Conservation (phyloP, 2,329 filamentous ascomycete genomes). For the Dactylellina parvicollis region DNA sequence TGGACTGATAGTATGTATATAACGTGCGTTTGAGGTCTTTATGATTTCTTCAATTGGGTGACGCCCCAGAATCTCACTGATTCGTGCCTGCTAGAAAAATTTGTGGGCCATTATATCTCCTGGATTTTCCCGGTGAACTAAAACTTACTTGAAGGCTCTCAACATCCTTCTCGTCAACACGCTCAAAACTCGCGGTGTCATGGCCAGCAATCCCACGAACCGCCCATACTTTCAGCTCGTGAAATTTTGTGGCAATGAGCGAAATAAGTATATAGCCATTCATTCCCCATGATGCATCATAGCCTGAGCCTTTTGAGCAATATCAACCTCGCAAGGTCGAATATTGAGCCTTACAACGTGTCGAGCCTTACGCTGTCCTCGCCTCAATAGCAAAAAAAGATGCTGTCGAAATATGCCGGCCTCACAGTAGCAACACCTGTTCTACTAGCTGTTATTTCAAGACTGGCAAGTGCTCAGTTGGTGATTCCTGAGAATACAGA, state of each 20-base stretch:
- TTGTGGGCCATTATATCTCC: neutral
- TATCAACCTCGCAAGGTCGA: constrained; percentile 35
- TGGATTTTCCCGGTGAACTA: neutral
- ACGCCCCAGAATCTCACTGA: too few relatives aligned
- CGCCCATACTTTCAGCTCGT: neutral
- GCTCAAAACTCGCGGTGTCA: constrained; percentile 34
- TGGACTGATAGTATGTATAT: neutral
- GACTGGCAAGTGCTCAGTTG: constrained; percentile 15
- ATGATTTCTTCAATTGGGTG: neutral
- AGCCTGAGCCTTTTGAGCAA: constrained; percentile 43
- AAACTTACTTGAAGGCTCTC: constrained; percentile 11
- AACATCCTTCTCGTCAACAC: constrained; percentile 27
- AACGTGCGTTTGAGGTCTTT: constrained; percentile 18
- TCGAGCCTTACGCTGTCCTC: neutral
- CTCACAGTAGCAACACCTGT: neutral
- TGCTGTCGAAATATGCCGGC: constrained; percentile 19
- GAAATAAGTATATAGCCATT: constrained; percentile 41
- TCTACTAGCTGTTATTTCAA: constrained; percentile 1
- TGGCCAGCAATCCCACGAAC: neutral
- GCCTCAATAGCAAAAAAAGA: neutral
- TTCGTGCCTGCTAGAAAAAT: too few relatives aligned
- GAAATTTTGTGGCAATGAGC: constrained; percentile 15
- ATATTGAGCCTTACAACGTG: neutral
- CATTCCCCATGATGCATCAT: constrained; percentile 3
- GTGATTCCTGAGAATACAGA: constrained; percentile 13